phyloP scores from a whole-genome alignment of 106 monocot species.

The Dendrobium huoshanense region DNA sequence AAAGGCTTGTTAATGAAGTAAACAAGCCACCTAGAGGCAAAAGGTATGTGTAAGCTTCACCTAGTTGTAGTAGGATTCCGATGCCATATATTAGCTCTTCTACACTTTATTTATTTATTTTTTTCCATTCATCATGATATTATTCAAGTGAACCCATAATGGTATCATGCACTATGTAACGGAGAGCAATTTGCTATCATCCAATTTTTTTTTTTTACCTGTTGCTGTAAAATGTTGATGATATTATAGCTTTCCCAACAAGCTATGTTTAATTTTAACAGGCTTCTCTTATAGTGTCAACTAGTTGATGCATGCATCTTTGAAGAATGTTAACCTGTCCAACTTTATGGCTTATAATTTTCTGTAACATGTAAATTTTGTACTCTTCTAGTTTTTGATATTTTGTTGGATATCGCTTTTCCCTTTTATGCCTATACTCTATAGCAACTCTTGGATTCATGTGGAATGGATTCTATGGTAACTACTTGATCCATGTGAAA shows the following conservation, averaged over 20 bases:
- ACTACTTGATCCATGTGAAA: too few relatives aligned
- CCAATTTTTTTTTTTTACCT: background rate
- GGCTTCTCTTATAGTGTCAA: background rate
- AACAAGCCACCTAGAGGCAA: slow-evolving; percentile 88
- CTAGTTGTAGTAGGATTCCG: background rate
- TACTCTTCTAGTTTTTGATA: background rate
- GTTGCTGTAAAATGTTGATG: background rate
- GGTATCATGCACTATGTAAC: background rate
- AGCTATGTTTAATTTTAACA: background rate
- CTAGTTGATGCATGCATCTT: too few relatives aligned
- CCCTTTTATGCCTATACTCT: too few relatives aligned
- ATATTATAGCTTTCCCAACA: background rate
- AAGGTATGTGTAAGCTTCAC: slow-evolving; percentile 31
- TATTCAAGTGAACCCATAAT: background rate
- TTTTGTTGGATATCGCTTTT: background rate
- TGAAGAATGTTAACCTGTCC: background rate
- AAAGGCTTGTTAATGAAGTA: slow-evolving; percentile 71
- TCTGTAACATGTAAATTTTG: background rate
- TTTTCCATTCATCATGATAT: background rate
- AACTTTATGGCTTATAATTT: background rate
- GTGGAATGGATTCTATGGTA: background rate
- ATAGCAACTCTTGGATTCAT: too few relatives aligned
- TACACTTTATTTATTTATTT: background rate
- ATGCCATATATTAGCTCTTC: background rate
- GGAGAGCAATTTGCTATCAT: background rate